Conservation (phyloP, 495 filamentous ascomycete species). For the Annulohypoxylon maeteangense region DNA sequence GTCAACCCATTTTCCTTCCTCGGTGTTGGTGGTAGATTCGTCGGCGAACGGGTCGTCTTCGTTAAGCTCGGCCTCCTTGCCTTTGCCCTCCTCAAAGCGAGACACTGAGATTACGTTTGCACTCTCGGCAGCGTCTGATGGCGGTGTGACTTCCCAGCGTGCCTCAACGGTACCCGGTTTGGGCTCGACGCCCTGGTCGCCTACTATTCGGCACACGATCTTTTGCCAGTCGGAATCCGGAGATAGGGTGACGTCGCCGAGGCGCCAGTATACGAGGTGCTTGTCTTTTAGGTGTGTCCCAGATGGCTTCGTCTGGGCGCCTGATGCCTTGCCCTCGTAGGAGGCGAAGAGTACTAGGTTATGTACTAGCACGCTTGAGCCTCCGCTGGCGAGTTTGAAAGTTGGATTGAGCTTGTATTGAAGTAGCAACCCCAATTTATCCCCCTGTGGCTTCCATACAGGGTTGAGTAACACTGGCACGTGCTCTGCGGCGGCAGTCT, state of each 20-base stretch:
- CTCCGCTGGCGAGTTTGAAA: slow-evolving; percentile 56
- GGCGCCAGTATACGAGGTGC: slow-evolving; percentile 86
- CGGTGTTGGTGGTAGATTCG: slow-evolving; percentile 50
- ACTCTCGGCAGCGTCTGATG: slow-evolving; percentile 45
- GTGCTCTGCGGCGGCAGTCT: slow-evolving; percentile 60
- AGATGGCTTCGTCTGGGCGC: slow-evolving; percentile 76
- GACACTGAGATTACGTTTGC: slow-evolving; percentile 73
- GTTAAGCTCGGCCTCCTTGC: slow-evolving; percentile 46
- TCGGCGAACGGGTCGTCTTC: slow-evolving; percentile 56
- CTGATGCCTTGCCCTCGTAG: slow-evolving; percentile 74
- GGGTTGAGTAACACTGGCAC: slow-evolving; percentile 81
- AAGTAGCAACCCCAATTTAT: slow-evolving; percentile 83
- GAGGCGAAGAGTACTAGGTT: slow-evolving; percentile 85
- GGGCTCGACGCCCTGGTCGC: slow-evolving; percentile 78
- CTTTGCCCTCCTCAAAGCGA: slow-evolving; percentile 57
- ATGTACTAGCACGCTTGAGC: slow-evolving; percentile 69
- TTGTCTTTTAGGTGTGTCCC: slow-evolving; percentile 88
- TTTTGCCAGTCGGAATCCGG: slow-evolving; percentile 65
- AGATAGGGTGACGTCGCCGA: slow-evolving; percentile 81
- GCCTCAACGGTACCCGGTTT: slow-evolving; percentile 82
- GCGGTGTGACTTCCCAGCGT: slow-evolving; percentile 74
- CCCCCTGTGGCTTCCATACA: slow-evolving; percentile 83
- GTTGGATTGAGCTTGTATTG: slow-evolving; percentile 87
- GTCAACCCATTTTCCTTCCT: slow-evolving; percentile 72
- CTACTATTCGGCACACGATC: slow-evolving; percentile 79